Conservation (phyloP, 2,329 filamentous ascomycete species). For the Corinectria fuckeliana region DNA sequence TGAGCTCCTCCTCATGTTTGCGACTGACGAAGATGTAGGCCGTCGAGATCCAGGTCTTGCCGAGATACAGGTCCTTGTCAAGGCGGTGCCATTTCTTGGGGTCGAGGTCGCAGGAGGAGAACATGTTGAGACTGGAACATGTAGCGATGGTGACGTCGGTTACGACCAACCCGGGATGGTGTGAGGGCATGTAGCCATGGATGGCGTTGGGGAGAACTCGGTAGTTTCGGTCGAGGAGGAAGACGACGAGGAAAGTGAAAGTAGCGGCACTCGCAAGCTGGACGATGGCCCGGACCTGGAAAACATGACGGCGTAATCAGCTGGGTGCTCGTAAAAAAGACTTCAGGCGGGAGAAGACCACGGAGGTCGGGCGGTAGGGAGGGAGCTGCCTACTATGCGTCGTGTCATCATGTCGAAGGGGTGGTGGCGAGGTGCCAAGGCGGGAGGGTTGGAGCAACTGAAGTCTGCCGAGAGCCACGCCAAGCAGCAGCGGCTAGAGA, state of each 20-base stretch:
- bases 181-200: slow-evolving; percentile 84
- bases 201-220: slow-evolving; percentile 84
- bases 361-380: not conserved
- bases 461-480: slow-evolving; percentile 23
- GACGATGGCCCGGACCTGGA: slow-evolving; percentile 70
- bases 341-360: not conserved
- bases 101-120: slow-evolving; percentile 79
- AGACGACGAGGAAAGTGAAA: slow-evolving; percentile 73
- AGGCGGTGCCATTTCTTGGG: slow-evolving; percentile 77
- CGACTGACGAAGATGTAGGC: slow-evolving; percentile 84
- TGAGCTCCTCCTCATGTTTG: slow-evolving; percentile 85
- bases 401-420: slow-evolving; percentile 42
- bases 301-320: slow-evolving; percentile 10
- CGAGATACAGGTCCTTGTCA: slow-evolving; percentile 88
- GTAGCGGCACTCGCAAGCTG: slow-evolving; percentile 74
- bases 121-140: slow-evolving; percentile 77
- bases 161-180: slow-evolving; percentile 83
- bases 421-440: slow-evolving; percentile 10
- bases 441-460: not conserved
- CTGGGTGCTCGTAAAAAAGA: not conserved
- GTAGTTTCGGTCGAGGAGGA: slow-evolving; percentile 89
- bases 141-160: slow-evolving; percentile 82
- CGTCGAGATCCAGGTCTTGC: slow-evolving; percentile 73
- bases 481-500: slow-evolving; percentile 25
- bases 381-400: slow-evolving; percentile 43